Percentiles rank a stretch among this genome's conserved stretches.
Conservation (phyloP, 306 rosid genomes). For the Dicorynia guianensis region DNA sequence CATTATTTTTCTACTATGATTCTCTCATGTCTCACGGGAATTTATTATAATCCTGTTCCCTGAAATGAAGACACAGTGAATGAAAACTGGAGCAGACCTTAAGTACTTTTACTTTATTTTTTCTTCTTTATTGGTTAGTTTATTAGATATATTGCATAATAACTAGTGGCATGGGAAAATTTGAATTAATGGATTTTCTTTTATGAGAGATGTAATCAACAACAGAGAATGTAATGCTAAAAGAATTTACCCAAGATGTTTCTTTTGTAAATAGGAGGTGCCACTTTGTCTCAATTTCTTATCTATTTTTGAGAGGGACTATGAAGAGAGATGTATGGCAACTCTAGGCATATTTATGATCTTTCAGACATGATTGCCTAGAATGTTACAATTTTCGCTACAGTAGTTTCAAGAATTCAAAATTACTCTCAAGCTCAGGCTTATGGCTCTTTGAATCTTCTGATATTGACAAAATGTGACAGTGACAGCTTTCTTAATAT, state of each 20-base stretch:
- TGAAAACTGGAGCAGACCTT: not conserved
- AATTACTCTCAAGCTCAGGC: conserved; percentile 5
- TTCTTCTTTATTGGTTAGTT: not conserved
- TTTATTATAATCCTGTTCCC: conserved; percentile 10
- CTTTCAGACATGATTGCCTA: not conserved
- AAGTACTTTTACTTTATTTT: not conserved
- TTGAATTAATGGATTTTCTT: not conserved
- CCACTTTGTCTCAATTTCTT: not conserved
- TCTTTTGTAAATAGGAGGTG: not conserved
- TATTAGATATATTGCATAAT: not conserved
- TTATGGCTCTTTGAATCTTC: conserved; percentile 27
- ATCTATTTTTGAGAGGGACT: not conserved
- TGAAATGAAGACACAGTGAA: not conserved
- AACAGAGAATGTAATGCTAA: not conserved
- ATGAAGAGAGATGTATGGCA: not conserved
- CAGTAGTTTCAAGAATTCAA: conserved; percentile 8
- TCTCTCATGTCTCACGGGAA: conserved; percentile 8
- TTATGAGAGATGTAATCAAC: not conserved
- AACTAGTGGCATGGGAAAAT: not conserved
- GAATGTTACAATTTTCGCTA: not conserved
- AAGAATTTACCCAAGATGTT: not conserved
- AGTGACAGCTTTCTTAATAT: conserved; percentile 10
- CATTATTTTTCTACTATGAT: not conserved
- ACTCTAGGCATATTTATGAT: too few species aligned
- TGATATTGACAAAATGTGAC: conserved; percentile 32